Evolutionary conservation across 176 grass and related monocot genomes (phyloP), one percentile per base, ranked within the genome.

Genomic region (Aegilops sharonensis): DNA sequence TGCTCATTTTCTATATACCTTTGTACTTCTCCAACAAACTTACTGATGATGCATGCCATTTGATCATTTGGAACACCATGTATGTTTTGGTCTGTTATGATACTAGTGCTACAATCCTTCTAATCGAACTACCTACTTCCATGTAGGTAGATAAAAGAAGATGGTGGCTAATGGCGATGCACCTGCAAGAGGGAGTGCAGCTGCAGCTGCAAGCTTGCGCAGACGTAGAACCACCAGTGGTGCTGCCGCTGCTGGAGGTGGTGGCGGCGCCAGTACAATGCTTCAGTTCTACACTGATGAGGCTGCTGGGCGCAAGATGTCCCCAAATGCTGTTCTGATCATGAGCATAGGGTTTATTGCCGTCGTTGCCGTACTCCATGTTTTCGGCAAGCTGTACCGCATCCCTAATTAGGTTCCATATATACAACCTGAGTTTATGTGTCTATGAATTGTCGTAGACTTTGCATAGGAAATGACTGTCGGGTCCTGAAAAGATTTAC

Each of bases 301-400:
- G 83, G 85, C 90, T 52, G 89, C 94, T 2, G 97, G 97, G 1
- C 78, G 78, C 79, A 99, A 94, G 88, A 99, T 99, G 89, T 96
- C 94, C 63, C 97, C 94, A 4, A 98, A 96, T 14, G 59, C 97
- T 15, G 97, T 94, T 54, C 92, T 96, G 82, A 93, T 96, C 71
- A 99, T 96, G 94, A 99, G 94, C 79, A 88, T 99, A 34, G 97
- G 94, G 29, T 99, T 99, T 68, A 93, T 99, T 56, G 92, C 90
- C 2, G 71, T 96, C 0, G 97, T 99, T 36, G 94, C 90, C 17
- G 81, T 94, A 84, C 85, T 96, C 9, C 97, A 99, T 91, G 92
- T 96, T 47, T 94, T 91, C 4, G 92, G 97, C 61, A 96, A 99
- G 89, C 87, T 99, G 27, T 94, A 99, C 72, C 86, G 81, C 68